Base-by-base conservation (phyloP, 371 early-diverging fungal genomes). In the Aphelidium insulamus region DNA sequence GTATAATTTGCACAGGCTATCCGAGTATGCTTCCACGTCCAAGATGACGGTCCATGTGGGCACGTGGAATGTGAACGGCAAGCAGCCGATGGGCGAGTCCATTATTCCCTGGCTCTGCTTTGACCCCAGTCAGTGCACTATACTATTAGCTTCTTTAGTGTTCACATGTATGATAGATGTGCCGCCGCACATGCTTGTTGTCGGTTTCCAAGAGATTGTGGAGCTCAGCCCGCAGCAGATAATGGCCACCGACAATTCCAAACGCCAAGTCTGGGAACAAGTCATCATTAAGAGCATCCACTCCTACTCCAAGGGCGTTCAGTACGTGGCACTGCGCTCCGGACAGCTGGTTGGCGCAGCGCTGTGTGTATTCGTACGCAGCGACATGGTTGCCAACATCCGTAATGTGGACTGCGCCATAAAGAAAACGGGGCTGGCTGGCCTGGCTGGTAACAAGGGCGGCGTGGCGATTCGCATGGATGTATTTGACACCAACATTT, bases 151-250 rank as follows among this genome's bases (percentile, higher is more conserved):
- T 12, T 27, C 19, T 14, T 17, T 20, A 8, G 11, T 17, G 7
- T 21, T 14, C n/a, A n/a, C n/a, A n/a, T n/a, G n/a, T n/a, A 14
- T 35, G 54, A 59, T 46, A 22, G 47, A 45, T 18, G 46, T 55
- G 8, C 57, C 61, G 17, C 88, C 92, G 0, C 79, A 94, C 43
- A 48, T 94, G 6, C 66, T 71, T 26, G 77, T 72, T 0, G 61
- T 94, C 29, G 90, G 83, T 3, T 77, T 92, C 32, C 88, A 94
- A 45, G 95, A 97, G 45, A 72, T 92, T 29, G 90, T 94, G 12
- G 78, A 88, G 45, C 47, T 97, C 21, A 83, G 67, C 20, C 78
- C 77, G 23, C 76, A 66, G 21, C 77, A 82, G 44, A 69, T 83
- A 14, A 70, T 82, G 43, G 59, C 77, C 0, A 74, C 81, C 20